Conservation (phyloP, 1,139 yeast genomes). For the Ashbya aceris region DNA sequence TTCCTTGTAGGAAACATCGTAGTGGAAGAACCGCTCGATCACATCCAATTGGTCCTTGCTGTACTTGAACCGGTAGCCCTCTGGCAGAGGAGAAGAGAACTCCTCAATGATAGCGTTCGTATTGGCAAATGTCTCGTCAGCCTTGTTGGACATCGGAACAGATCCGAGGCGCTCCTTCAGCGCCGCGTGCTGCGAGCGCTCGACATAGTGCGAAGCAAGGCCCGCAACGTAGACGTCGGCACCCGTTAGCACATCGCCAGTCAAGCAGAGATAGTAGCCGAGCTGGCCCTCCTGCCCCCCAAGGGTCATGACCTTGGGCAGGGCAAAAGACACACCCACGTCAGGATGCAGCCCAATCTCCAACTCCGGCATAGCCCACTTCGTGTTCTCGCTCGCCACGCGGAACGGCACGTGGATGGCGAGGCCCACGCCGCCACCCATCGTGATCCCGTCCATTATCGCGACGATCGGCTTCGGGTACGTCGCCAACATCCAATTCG, state of each 20-base stretch:
- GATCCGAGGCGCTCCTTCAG: conserved; percentile 58
- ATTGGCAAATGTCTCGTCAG: conserved; percentile 29
- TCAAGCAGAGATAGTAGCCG: conserved; percentile 79
- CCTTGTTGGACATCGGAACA: conserved; percentile 21
- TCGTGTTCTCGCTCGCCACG: conserved; percentile 80
- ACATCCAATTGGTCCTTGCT: conserved; percentile 47
- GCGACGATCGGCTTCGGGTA: conserved; percentile 79
- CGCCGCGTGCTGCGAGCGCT: conserved; percentile 51
- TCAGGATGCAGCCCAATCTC: conserved; percentile 96
- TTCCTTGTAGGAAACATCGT: conserved; percentile 47
- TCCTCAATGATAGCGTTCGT: conserved; percentile 72
- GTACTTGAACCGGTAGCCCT: conserved; percentile 50
- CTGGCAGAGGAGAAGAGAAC: conserved; percentile 62
- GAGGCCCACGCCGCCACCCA: conserved; percentile 98
- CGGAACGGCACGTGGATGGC: conserved; percentile 92
- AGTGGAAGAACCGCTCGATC: conserved; percentile 59
- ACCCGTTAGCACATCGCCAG: conserved; percentile 73
- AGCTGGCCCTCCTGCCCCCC: conserved; percentile 53
- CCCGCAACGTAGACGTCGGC: conserved; percentile 76
- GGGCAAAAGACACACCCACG: conserved; percentile 86
- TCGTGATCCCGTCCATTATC: conserved; percentile 83
- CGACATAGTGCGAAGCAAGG: conserved; percentile 82
- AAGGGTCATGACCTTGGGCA: conserved; percentile 50
- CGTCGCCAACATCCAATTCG: conserved; percentile 72
- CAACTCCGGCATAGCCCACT: conserved; percentile 96